Base-by-base conservation (phyloP, 768 basidiomycete genomes). In the Suillus hirtellus region DNA sequence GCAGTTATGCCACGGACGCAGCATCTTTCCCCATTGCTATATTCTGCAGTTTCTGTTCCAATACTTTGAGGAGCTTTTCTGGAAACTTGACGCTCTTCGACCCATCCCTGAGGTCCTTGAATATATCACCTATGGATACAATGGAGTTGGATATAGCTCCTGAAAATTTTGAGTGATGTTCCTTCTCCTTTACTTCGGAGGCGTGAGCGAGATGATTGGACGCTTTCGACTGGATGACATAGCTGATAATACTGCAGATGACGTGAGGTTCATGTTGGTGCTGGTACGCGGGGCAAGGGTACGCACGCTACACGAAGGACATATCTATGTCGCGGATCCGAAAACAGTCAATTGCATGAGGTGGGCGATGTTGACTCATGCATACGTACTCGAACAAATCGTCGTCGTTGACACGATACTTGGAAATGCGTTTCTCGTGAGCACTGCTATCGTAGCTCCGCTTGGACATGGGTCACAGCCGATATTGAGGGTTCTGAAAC, bases 11-110 rank as follows among this genome's bases (percentile, higher is more conserved):
- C 43, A 86, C 94, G 77, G 75, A 96, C 95, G 84, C 87, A 42
- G 91, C 76, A 72, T 97, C 94, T 78, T 89, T 91, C 3, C 94
- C 95, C 89, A 96, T 93, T 10, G 93, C 93, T 68, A 99, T 95
- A 67, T 89, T 86, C 79, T 96, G 90, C 75, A 99, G 75, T 76
- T 88, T 92, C 77, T 88, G 85, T 74, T 97, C 95, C 65, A 99
- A 78, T 9, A 92, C 89, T 77, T 95, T 98, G 62, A 98, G 73
- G 64, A 97, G 79, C 76, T 95, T 95, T 78, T 98, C 95, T 0
- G 96, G 96, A 74, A 96, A 98, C 73, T 92, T 93, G 72, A 92
- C 90, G 64, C 86, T 90, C 79, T 91, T 94, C 60, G 87, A 85
- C 6, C 92, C 89, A 76, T 89, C 90, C 64, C 87, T 75, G 62